Base-by-base conservation (phyloP, 441 rosid genomes). In the Gossypium davidsonii region DNA sequence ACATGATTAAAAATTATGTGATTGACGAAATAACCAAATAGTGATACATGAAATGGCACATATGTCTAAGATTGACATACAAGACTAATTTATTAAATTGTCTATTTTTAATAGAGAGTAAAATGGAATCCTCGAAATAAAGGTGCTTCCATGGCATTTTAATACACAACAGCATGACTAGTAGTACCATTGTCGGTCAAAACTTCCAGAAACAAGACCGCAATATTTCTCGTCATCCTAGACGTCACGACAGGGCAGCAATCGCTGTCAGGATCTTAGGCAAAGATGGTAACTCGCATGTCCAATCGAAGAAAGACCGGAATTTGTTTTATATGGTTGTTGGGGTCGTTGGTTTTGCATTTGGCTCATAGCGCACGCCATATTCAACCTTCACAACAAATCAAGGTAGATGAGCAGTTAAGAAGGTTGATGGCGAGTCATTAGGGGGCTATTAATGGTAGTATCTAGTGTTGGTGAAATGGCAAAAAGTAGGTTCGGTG, bases 211-310 rank as follows among this genome's bases (percentile, higher is more conserved):
- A 66, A 42, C 3, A 52, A 67, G 25, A 31, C 23, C 3, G 59
- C 20, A 31, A 52, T 66, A 1, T 25, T 14, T 39, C 4, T 75
- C 1, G 59, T 14, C 26, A 49, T 79, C 4, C 72, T 77, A 0
- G 87, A 81, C 23, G 34, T 74, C 4, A 57, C 67, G 18, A 73
- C 78, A 28, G 84, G 3, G 84, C 87, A 0, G 80, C 78, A 3
- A 79, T 72, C 3, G 81, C 75, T 1, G 74, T 83, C 0, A 81
- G 86, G 12, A 34, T 75, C 49, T 76, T 79, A 5, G 80, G 76
- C 53, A 68, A 18, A 23, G 10, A 76, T 0, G 83, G 85, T 3
- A 83, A 81, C 81, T 79, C 83, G 4, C 76, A 83, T 6, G 71
- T 59, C 23, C 79, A 63, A 0, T 81, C 84, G 86, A 70, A 69